A percentile compares a stretch with the other conserved stretches of the same genome.
These are phyloP conservation scores for Capsella rubella DNA, from an alignment of 441 rosid species.

Conservation along the genomic window DNA sequence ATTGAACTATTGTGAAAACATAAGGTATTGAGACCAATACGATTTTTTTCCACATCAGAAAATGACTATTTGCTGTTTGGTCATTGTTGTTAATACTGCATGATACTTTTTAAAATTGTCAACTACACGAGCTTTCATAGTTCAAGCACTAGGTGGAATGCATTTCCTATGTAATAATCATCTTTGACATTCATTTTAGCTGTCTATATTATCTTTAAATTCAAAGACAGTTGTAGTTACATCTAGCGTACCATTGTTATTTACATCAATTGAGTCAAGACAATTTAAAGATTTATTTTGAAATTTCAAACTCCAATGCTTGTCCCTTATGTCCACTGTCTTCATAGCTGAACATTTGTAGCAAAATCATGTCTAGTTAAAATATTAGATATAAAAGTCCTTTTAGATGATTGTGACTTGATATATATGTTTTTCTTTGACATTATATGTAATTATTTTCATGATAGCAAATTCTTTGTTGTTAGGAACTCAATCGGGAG, in stretches of 20 bases:
- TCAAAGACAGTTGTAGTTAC: neutral
- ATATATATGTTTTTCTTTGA: neutral
- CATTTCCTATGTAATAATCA: neutral
- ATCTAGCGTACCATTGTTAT: neutral
- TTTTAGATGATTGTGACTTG: conserved; percentile 11
- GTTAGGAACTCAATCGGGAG: conserved; percentile 89
- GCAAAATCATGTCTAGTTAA: conserved; percentile 6
- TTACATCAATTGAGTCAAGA: neutral
- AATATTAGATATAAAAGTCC: neutral
- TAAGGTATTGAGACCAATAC: conserved; percentile 15
- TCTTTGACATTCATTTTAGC: neutral
- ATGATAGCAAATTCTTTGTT: conserved; percentile 31
- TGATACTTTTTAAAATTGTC: neutral
- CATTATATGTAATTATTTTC: conserved; percentile 17
- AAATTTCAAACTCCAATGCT: neutral
- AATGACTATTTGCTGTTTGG: conserved; percentile 10
- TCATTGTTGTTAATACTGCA: conserved; percentile 23
- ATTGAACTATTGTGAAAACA: conserved; percentile 4
- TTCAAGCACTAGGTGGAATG: neutral
- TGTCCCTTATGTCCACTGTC: neutral
- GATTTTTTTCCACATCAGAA: neutral
- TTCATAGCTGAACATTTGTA: conserved; percentile 12
- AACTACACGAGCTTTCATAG: conserved; percentile 19
- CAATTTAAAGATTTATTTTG: neutral
- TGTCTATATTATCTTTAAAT: conserved; percentile 4